Evolutionary conservation across 768 basidiomycete species (phyloP).

Genomic region (Kwoniella newhampshirensis): DNA sequence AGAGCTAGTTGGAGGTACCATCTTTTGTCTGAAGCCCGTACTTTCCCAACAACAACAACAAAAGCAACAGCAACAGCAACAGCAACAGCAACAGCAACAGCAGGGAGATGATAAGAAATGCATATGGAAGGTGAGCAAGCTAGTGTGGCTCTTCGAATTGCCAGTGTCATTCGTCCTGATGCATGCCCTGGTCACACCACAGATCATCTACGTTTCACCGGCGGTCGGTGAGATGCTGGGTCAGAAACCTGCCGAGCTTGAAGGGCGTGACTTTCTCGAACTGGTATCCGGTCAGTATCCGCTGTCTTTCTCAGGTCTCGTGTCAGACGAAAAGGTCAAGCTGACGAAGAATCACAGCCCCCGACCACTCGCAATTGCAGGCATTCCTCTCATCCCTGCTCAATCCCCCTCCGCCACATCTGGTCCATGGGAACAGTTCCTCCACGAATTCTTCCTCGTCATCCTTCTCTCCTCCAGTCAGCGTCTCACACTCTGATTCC

Average conservation of each 20-base stretch:
- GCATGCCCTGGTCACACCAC: no score
- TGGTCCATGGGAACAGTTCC: conserved; percentile 21
- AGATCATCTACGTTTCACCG: conserved; percentile 50
- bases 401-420: conserved; percentile 10
- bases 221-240: conserved; percentile 45
- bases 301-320: background rate
- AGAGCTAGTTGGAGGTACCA: conserved; percentile 45
- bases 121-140: conserved; percentile 25
- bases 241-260: conserved; percentile 42
- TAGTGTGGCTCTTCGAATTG: background rate
- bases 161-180: background rate
- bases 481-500: conserved; percentile 20
- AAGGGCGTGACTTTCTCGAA: conserved; percentile 49
- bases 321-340: background rate
- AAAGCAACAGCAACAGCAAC: no score
- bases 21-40: conserved; percentile 51
- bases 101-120: conserved; percentile 10
- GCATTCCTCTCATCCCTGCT: conserved; percentile 24
- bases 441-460: conserved; percentile 13
- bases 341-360: conserved; percentile 11
- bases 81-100: no score
- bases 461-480: background rate
- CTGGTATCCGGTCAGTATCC: conserved; percentile 42
- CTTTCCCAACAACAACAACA: background rate
- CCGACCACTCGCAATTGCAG: conserved; percentile 36